Conservation (phyloP, 2,329 filamentous ascomycete species). For the Blumeriella jaapii region DNA sequence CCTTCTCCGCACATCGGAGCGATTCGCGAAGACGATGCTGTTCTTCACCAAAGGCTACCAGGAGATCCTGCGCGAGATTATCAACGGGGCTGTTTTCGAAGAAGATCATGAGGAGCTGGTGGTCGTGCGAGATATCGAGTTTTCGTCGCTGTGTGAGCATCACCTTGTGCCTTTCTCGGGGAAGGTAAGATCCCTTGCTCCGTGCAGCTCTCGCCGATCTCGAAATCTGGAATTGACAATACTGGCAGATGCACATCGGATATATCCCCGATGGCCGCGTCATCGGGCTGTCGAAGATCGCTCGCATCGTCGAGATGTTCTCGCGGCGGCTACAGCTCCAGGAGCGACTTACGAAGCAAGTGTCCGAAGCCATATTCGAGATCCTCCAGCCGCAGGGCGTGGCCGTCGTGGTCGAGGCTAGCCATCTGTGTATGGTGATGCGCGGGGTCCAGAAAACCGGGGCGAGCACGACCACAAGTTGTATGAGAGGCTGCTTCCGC, state of each 20-base stretch:
- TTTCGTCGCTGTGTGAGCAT: conserved; percentile 89
- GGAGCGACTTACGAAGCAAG: conserved; percentile 85
- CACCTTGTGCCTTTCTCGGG: conserved; percentile 90
- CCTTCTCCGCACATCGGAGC: conserved; percentile 55
- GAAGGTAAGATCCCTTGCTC: conserved; percentile 47
- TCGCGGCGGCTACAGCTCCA: conserved; percentile 83
- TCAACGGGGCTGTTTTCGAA: conserved; percentile 85
- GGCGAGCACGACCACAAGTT: conserved; percentile 53
- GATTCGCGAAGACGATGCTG: conserved; percentile 87
- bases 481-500: conserved; percentile 59
- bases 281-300: conserved; percentile 86
- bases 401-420: conserved; percentile 89
- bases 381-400: conserved; percentile 84
- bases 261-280: conserved; percentile 86
- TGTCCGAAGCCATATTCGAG: conserved; percentile 80
- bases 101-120: conserved; percentile 93
- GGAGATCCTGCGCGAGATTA: conserved; percentile 75
- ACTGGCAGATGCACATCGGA: conserved; percentile 78
- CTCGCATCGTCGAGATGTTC: conserved; percentile 92
- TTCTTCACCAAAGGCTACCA: conserved; percentile 94
- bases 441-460: conserved; percentile 59
- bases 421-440: conserved; percentile 78
- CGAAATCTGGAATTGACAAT: conserved; percentile 6
- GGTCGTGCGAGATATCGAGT: conserved; percentile 90
- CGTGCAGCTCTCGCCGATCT: conserved; percentile 3